Evolutionary conservation across 2,329 filamentous ascomycete species (phyloP).

Genomic region (Monosporascus sp.): DNA sequence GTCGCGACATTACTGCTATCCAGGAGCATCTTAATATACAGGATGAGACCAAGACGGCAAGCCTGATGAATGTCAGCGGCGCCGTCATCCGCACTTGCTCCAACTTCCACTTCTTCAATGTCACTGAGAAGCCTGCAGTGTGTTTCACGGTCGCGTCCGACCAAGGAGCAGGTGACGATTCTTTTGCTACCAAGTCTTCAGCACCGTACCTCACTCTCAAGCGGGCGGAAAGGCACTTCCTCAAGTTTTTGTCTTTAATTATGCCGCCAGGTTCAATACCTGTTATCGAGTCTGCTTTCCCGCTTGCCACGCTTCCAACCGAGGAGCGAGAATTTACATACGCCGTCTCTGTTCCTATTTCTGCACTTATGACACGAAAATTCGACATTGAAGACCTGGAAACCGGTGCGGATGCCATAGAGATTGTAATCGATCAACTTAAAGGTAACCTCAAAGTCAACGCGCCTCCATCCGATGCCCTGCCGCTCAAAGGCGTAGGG

Average conservation of each 20-base stretch:
- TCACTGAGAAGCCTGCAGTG: constrained; percentile 50
- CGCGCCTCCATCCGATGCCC: too few relatives aligned
- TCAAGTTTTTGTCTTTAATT: constrained; percentile 62
- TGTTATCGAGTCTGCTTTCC: constrained; percentile 60
- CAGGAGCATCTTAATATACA: constrained; percentile 56
- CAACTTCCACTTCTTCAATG: constrained; percentile 73
- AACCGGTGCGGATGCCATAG: constrained; percentile 63
- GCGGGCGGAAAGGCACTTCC: constrained; percentile 62
- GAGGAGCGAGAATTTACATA: constrained; percentile 62
- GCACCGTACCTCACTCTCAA: constrained; percentile 64
- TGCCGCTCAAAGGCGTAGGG: neutral
- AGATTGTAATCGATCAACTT: constrained; percentile 45
- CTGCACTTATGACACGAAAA: constrained; percentile 46
- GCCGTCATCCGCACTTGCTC: constrained; percentile 61
- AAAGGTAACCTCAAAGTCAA: too few relatives aligned
- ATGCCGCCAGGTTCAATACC: constrained; percentile 50
- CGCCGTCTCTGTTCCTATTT: constrained; percentile 58
- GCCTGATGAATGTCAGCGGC: constrained; percentile 52
- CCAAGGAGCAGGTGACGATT: constrained; percentile 10
- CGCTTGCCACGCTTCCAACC: constrained; percentile 55
- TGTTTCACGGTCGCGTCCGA: constrained; percentile 9
- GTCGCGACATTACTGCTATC: constrained; percentile 61
- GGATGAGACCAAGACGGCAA: constrained; percentile 50
- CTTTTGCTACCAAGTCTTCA: constrained; percentile 33
- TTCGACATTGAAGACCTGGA: constrained; percentile 62